Evolutionary conservation across 148 eudicot genomes (phyloP).

Genomic region (Cornus kousa): DNA sequence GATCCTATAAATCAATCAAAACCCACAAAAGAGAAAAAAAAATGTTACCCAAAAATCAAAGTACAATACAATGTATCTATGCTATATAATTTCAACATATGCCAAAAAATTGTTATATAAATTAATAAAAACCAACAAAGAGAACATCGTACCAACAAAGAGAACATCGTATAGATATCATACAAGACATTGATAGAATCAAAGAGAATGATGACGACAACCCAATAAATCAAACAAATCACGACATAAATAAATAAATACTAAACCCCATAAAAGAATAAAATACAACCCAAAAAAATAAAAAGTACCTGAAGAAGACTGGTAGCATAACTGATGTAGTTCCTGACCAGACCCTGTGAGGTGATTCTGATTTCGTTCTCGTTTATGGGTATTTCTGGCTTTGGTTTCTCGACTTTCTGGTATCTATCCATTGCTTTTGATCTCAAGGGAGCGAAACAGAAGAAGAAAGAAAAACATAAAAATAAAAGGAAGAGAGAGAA

Average conservation of each 20-base stretch:
- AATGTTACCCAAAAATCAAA: not conserved
- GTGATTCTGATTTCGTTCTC: conserved; percentile 63
- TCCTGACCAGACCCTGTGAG: conserved; percentile 43
- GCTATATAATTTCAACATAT: no score
- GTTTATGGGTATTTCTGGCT: conserved; percentile 33
- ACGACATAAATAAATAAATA: not conserved
- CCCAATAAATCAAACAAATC: not conserved
- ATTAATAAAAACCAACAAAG: no score
- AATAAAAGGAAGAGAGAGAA: conserved; percentile 13
- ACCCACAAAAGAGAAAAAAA: no score
- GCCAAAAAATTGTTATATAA: no score
- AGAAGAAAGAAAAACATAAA: conserved; percentile 1
- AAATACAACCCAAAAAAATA: not conserved
- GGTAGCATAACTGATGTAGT: conserved; percentile 50
- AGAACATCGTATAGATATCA: no score
- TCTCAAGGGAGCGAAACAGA: not conserved
- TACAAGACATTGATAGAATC: no score
- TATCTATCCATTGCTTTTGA: conserved; percentile 43
- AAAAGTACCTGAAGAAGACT: conserved; percentile 41
- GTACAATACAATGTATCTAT: no score
- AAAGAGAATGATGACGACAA: no score
- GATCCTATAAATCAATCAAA: not conserved
- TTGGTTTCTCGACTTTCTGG: conserved; percentile 39
- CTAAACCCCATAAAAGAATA: not conserved
- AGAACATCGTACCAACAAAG: no score